These are phyloP conservation scores for Blastocladiella emersonii DNA, from an alignment of 371 early-diverging fungal species.

Conservation along the genomic window DNA sequence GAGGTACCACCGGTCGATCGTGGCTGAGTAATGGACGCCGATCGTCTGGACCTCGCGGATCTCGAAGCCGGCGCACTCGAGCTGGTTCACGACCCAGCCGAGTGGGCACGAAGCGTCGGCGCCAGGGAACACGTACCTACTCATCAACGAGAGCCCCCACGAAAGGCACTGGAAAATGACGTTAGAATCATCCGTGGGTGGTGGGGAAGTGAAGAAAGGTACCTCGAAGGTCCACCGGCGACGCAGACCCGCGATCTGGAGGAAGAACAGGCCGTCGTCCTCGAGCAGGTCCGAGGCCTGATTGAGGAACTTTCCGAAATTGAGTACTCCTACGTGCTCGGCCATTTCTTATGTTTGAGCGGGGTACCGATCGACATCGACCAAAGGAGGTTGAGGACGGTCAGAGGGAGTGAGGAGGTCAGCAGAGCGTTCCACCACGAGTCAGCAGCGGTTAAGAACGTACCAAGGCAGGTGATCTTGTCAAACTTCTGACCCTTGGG, in stretches of 20 bases:
- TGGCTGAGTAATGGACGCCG: slow-evolving; percentile 94
- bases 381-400: no score
- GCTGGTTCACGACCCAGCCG: slow-evolving; percentile 80
- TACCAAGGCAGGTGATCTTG: slow-evolving; percentile 71
- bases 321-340: slow-evolving; percentile 89
- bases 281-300: slow-evolving; percentile 87
- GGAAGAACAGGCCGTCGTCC: slow-evolving; percentile 92
- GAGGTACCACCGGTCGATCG: slow-evolving; percentile 86
- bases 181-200: slow-evolving; percentile 18
- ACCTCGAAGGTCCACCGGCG: slow-evolving; percentile 37
- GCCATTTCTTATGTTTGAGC: no score
- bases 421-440: no score
- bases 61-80: slow-evolving; percentile 87
- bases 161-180: no score
- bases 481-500: slow-evolving; percentile 74
- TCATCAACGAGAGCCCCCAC: slow-evolving; percentile 94
- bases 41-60: slow-evolving; percentile 74
- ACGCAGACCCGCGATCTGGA: slow-evolving; percentile 94
- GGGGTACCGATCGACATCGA: no score
- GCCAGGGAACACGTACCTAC: slow-evolving; percentile 95
- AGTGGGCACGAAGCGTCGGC: slow-evolving; percentile 94
- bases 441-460: no score
- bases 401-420: no score
- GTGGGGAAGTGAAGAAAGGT: neutral
- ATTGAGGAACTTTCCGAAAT: slow-evolving; percentile 75